phyloP scores from a whole-genome alignment of 164 flowering plant genomes.

The Kalanchoe fedtschenkoi region DNA sequence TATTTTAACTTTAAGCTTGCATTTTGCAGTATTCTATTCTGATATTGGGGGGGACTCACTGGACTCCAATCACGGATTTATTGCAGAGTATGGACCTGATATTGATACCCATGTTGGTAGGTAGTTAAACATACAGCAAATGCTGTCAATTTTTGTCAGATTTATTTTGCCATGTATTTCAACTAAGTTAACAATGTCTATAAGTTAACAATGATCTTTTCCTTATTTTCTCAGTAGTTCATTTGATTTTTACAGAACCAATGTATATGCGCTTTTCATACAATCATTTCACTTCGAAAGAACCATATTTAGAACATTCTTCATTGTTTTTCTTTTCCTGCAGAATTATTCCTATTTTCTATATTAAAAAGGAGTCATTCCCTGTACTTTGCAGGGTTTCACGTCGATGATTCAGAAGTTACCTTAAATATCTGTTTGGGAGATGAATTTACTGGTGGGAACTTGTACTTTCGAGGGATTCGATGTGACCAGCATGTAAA shows the following conservation, averaged over 20 bases:
- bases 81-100: slow-evolving; percentile 85
- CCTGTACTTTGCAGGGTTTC: not conserved
- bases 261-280: not conserved
- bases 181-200: not conserved
- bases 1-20: not conserved
- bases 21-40: slow-evolving; percentile 68
- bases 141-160: not conserved
- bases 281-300: not conserved
- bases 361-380: not conserved
- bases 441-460: not conserved
- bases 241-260: not conserved
- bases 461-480: not conserved
- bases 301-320: not conserved
- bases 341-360: not conserved
- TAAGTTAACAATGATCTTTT: not conserved
- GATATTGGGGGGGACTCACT: slow-evolving; percentile 85
- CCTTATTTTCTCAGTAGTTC: not conserved
- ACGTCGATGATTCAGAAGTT: not conserved
- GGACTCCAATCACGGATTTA: slow-evolving; percentile 96
- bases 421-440: not conserved
- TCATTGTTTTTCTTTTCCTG: not conserved
- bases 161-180: not conserved
- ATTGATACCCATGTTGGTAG: slow-evolving; percentile 78
- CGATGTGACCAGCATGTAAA: not conserved
- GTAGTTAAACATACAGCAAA: slow-evolving; percentile 5